Evolutionary conservation across 208 protist genomes (phyloP).

Genomic region (Sergeia podlipaevii): DNA sequence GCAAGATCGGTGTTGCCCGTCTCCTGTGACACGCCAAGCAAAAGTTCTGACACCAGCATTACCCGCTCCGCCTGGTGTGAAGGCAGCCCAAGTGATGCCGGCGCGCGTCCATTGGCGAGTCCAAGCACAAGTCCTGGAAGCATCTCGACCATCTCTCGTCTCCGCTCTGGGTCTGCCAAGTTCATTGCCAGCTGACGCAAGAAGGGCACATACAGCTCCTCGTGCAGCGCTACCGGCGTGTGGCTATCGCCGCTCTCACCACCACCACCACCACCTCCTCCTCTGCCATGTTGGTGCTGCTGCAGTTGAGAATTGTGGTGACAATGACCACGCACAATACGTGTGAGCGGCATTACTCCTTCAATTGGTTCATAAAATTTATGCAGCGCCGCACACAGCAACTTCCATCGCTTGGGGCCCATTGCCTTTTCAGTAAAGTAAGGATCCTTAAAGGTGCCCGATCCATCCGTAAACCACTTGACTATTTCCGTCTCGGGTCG

Average conservation of each 20-base stretch:
- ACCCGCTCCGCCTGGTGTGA: constrained; percentile 42
- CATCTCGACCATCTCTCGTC: constrained; percentile 34
- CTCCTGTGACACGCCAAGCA: constrained; percentile 68
- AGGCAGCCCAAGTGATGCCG: constrained; percentile 47
- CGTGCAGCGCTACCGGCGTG: constrained; percentile 38
- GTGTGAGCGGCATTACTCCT: constrained; percentile 57
- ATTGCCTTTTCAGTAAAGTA: constrained; percentile 47
- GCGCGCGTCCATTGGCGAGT: constrained; percentile 74
- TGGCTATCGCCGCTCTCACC: too few relatives aligned
- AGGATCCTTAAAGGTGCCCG: constrained; percentile 43
- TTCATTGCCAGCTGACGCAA: constrained; percentile 76
- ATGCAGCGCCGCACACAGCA: constrained; percentile 31
- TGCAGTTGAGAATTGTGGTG: too few relatives aligned
- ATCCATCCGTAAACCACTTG: constrained; percentile 67
- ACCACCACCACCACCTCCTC: constrained; percentile 20
- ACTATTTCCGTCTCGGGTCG: constrained; percentile 43
- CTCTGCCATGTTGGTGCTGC: too few relatives aligned
- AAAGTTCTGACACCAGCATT: constrained; percentile 47
- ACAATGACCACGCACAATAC: constrained; percentile 40
- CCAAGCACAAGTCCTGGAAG: constrained; percentile 71
- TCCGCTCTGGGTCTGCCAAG: constrained; percentile 45
- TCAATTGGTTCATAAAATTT: constrained; percentile 41
- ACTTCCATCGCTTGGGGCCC: constrained; percentile 35
- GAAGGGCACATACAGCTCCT: constrained; percentile 63
- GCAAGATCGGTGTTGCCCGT: constrained; percentile 77